Base-by-base conservation (phyloP, 345 rosid genomes). In the Nasturtium officinale region DNA sequence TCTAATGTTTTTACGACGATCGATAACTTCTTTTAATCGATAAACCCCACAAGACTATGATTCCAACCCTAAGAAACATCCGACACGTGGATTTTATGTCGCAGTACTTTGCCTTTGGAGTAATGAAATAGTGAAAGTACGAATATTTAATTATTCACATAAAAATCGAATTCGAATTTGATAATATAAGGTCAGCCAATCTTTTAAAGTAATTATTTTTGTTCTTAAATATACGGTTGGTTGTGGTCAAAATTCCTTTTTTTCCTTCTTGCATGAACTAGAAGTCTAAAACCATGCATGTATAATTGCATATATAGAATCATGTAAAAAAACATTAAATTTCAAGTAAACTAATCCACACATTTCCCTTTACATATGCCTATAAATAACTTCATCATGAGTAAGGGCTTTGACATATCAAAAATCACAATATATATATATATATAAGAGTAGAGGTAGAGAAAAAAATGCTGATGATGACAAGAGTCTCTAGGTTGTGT, bases 191-290 rank as follows among this genome's bases (percentile, higher is more conserved):
- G 74, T 75, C 79, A 75, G 40, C 68, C 54, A 40, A 28, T 46
- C 37, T 67, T 58, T 50, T 26, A 55, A 40, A 37, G 28, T 28
- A 35, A 58, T 29, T 32, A 2, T 17, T 51, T 8, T 60, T 59
- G 61, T 68, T 51, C 74, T 75, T 45, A 66, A 21, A 42, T 32
- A 21, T 16, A 65, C 52, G 59, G 43, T 13, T 65, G 65, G 51
- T 18, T 65, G 66, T 75, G 29, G 78, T 75, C 78, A 75, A 75
- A 43, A 67, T 67, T 67, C 63, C 21, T 21, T 45, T 20, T 53
- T 29, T 53, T 7, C 13, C 57, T 57, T 51, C 60, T 60, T 75
- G 63, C 47, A 67, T 67, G 73, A 68, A 60, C 73, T 67, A 48
- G 35, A 11, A 43, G 7, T 32, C 48, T 54, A 32, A 53, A 64